Base-by-base conservation (phyloP, 768 basidiomycete species). In the Russula virescens region DNA sequence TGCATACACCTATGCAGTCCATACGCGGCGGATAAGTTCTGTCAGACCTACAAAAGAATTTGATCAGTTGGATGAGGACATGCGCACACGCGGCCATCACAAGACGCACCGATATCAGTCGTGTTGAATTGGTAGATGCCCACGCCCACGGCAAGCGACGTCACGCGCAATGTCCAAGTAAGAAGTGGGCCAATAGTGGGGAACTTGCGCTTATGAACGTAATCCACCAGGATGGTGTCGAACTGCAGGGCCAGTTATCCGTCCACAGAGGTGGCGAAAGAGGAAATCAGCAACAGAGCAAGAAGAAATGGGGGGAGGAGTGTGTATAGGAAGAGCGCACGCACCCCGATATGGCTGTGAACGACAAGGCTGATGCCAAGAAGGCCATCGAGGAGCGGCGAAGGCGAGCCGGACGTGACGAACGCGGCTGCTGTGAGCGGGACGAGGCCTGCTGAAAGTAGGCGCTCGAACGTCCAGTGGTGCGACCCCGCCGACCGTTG, bases 121-220 rank as follows among this genome's bases (percentile, higher is more conserved):
- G 97, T 98, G 78, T 98, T 98, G 80, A 98, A 98, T 74, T 97
- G 89, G 78, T 97, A 99, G 7, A 98, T 83, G 18, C 97, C 96
- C 49, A 93, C 85, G 55, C 94, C 80, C 5, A 89, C 85, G 23
- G 86, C 92, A 43, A 87, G 83, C 31, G 97, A 98, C 6, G 85
- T 77, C 7, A 83, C 74, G 51, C 94, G 82, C 59, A 98, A 79
- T 8, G 78, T 73, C 96, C 96, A 98, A n/a, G 78, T 84, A 14
- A 74, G 69, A 50, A 86, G 58, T 1, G 78, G 83, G 14, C 91
- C 94, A 62, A 94, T 55, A 48, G 85, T 67, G n/a, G 94, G 92
- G 80, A 89, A 97, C 76, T 99, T 98, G 75, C 96, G 90, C 26
- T 82, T 77, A 76, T 98, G 94, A 50, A 98, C 71, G 75, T 98